Evolutionary conservation across 2,329 filamentous ascomycete genomes (phyloP), one percentile per base, ranked within the genome.

Genomic region (Trichophyton rubrum): DNA sequence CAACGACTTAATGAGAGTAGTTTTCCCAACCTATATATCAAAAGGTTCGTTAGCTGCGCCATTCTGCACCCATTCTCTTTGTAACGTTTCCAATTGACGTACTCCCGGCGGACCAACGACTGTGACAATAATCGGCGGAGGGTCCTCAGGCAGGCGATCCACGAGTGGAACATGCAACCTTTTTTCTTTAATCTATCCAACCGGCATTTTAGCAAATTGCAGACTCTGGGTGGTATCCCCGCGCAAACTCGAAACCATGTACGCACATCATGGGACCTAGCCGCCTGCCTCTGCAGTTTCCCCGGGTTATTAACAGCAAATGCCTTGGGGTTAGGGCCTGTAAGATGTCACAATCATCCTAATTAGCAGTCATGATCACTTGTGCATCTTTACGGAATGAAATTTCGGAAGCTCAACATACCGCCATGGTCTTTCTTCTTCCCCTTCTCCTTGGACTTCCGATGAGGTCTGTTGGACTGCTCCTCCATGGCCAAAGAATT

Each of bases 21-120:
- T 96, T 79, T 97, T 97, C 67, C 92, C 93, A 56, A 85, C 76
- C 75, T 78, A 61, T 77, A 61, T 24, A 57, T 4, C 17, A 30
- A 58, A 43, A 5, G 5, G 20, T 15, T 11, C 7, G 55, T 63
- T 40, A 63, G 60, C 27, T 35, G 9, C 6, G 27, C 17, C 56
- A 58, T 41, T 58, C 13, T n/a, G n/a, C 47, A 13, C 11, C 6
- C 51, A 22, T 24, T n/a, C 2, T 61, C 20, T 7, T 4, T 41
- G 53, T 3, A 11, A 59, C 13, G 15, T 6, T 5, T 33, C n/a
- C 17, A 40, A n/a, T 59, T 38, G 56, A 72, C 75, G 66, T 74
- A 91, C 92, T 62, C 93, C 93, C 0, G 93, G 90, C 60, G 93
- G 93, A 59, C 93, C 95, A 71, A 97, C 91, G 63, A 99, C 91